Conservation (phyloP, 1,139 yeast species). For the Geotrichum aggregatum region DNA sequence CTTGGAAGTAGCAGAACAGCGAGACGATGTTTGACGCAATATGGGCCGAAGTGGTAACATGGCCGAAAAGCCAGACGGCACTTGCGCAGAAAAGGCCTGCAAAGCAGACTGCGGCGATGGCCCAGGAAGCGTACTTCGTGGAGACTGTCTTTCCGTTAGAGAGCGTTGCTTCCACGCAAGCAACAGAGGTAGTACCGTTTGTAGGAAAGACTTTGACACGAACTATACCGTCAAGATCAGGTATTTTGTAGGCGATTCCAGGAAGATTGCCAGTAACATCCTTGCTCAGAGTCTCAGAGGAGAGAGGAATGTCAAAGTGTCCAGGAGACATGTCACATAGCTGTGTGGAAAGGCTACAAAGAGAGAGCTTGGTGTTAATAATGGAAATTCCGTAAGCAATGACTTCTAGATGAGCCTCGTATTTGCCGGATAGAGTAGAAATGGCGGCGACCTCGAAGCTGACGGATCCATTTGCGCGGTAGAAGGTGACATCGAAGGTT, state of each 20-base stretch:
- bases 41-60: conserved; percentile 91
- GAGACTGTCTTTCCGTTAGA: conserved; percentile 92
- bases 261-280: conserved; percentile 56
- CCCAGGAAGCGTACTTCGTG: conserved; percentile 94
- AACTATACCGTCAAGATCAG: conserved; percentile 91
- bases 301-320: conserved; percentile 66
- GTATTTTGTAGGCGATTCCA: conserved; percentile 78
- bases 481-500: conserved; percentile 71
- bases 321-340: conserved; percentile 87
- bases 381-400: conserved; percentile 82
- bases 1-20: conserved; percentile 87
- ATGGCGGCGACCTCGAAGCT: conserved; percentile 70
- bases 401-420: conserved; percentile 61
- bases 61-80: conserved; percentile 79
- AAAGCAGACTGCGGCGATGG: conserved; percentile 88
- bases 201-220: conserved; percentile 60
- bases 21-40: conserved; percentile 94
- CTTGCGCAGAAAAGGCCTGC: conserved; percentile 85
- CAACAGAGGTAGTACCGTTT: conserved; percentile 47
- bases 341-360: conserved; percentile 51
- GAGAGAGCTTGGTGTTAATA: conserved; percentile 51
- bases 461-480: conserved; percentile 60
- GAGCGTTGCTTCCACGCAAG: conserved; percentile 88
- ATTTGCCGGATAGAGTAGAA: conserved; percentile 71
- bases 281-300: conserved; percentile 43